Base-by-base conservation (phyloP, 2,329 filamentous ascomycete species). In the Aspergillus sp. region DNA sequence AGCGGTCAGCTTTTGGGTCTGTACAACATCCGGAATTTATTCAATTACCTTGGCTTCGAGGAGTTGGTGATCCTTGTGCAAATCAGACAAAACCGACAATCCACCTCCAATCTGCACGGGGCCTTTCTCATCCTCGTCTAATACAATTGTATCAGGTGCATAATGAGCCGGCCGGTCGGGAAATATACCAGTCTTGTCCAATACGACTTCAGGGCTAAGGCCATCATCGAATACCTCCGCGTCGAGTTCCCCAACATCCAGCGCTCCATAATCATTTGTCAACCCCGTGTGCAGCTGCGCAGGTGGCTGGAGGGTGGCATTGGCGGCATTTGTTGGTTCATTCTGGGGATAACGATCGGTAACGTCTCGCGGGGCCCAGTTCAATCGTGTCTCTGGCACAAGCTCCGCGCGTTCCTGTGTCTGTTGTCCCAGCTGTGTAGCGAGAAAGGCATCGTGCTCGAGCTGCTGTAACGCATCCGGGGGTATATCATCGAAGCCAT, bases 401-500 rank as follows among this genome's bases (percentile, higher is more conserved):
- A 49, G 27, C 27, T 31, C 27, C 27, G 27, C 9, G 27, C 27
- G 8, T 31, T 31, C 55, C 54, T 58, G 60, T 35, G 66, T 62
- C 31, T 65, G 62, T 19, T 66, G 69, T 47, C 73, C 62, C 17
- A 63, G 67, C 62, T 78, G 78, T 2, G 76, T 79, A n/a, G 76
- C 76, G 58, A 69, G 69, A 52, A 73, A 72, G n/a, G 78, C 78
- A 66, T 75, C 69, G 57, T 80, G 71, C 63, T 81, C 78, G 41
- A 81, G 68, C 63, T 78, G 70, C 58, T 76, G 68, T 50, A 79
- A 66, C 19, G 77, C 74, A 54, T 76, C 68, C 27, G 74, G 69
- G 45, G 77, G 74, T 53, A 81, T 69, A 57, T 73, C 73, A 58
- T 79, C 78, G 64, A 79, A 75, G 60, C 73, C 73, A 60, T 79